Percentiles rank a stretch among this genome's conserved stretches.
Evolutionary conservation across 1,139 yeast species (phyloP).

Genomic region (Pichia sp.): DNA sequence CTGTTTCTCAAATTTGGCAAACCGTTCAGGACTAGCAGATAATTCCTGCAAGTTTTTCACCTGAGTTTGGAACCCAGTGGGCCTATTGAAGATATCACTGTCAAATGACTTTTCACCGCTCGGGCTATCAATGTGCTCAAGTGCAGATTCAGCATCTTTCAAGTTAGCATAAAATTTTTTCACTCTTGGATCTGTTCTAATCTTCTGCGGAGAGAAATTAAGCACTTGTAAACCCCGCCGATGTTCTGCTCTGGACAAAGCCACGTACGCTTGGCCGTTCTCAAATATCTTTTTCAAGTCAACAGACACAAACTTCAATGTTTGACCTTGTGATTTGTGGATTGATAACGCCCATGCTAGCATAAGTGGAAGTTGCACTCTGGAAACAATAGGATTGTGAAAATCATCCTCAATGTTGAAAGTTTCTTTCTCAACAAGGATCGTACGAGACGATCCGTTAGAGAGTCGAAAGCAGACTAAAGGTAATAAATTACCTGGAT

Average conservation of each 20-base stretch:
- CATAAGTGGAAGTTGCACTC: constrained; percentile 77
- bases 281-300: constrained; percentile 78
- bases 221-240: constrained; percentile 74
- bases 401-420: constrained; percentile 65
- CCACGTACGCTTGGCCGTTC: constrained; percentile 94
- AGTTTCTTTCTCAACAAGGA: constrained; percentile 67
- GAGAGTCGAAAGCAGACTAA: constrained; percentile 70
- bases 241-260: constrained; percentile 79
- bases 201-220: constrained; percentile 57
- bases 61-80: constrained; percentile 15
- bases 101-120: neutral
- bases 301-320: constrained; percentile 75
- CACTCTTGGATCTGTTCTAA: constrained; percentile 61
- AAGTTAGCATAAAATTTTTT: constrained; percentile 50
- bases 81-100: neutral
- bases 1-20: constrained; percentile 5
- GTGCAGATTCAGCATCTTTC: constrained; percentile 33
- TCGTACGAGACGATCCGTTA: constrained; percentile 67
- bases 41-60: constrained; percentile 11
- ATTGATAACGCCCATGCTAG: constrained; percentile 95
- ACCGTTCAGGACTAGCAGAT: constrained; percentile 19
- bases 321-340: constrained; percentile 96
- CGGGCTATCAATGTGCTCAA: neutral
- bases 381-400: constrained; percentile 46
- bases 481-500: constrained; percentile 48